Conservation (phyloP, 2,329 filamentous ascomycete species). For the Penicillium sp. region DNA sequence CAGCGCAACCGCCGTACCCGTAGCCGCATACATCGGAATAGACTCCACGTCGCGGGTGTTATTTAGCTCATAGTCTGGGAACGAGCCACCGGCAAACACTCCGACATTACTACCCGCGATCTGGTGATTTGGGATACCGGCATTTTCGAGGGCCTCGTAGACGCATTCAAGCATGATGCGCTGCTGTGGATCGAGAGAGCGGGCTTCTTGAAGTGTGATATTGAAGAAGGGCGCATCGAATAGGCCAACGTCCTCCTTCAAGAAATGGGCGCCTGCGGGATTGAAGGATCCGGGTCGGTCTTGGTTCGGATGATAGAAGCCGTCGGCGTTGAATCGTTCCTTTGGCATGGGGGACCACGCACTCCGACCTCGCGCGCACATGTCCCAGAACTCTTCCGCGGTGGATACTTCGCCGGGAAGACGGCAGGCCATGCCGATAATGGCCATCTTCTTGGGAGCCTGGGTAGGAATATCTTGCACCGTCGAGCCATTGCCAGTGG, state of each 20-base stretch:
- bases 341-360: slow-evolving; percentile 23
- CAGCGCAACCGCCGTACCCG: slow-evolving; percentile 24
- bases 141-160: slow-evolving; percentile 30
- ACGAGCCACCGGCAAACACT: slow-evolving; percentile 24
- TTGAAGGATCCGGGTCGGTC: slow-evolving; percentile 24
- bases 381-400: slow-evolving; percentile 24
- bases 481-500: slow-evolving; percentile 1
- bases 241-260: slow-evolving; percentile 25
- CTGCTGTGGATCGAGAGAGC: slow-evolving; percentile 27
- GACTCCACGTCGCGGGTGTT: slow-evolving; percentile 21
- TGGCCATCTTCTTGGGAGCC: slow-evolving; percentile 20
- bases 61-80: slow-evolving; percentile 26
- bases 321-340: slow-evolving; percentile 21
- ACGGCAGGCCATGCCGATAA: slow-evolving; percentile 29
- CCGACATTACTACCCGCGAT: slow-evolving; percentile 21
- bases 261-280: slow-evolving; percentile 25
- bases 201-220: slow-evolving; percentile 26
- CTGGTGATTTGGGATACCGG: slow-evolving; percentile 22
- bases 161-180: slow-evolving; percentile 27
- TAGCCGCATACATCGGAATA: slow-evolving; percentile 24
- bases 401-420: slow-evolving; percentile 26
- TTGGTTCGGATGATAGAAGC: slow-evolving; percentile 24
- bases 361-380: slow-evolving; percentile 22
- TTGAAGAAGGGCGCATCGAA: slow-evolving; percentile 33
- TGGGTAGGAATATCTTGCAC: slow-evolving; percentile 5